Base-by-base conservation (phyloP, 2,329 filamentous ascomycete genomes). In the Colletotrichum tropicicola region DNA sequence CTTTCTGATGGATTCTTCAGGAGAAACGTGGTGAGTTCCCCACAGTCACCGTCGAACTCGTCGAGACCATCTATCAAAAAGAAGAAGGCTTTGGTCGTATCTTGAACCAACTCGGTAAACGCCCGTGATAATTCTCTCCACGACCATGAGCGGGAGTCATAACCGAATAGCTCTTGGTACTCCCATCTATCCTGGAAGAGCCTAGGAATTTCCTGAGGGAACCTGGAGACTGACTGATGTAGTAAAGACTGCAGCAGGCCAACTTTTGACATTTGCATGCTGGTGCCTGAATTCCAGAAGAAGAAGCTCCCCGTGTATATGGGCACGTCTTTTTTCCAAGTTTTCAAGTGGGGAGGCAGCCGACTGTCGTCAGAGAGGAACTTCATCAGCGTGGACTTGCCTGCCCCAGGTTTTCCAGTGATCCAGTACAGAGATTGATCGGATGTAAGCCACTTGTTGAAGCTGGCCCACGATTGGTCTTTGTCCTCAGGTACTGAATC, bases 371-470 rank as follows among this genome's bases (percentile, higher is more conserved):
- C 52, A 25, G 35, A 62, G 7, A 81, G 55, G 43, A 73, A 77
- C 37, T 78, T 80, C 75, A 82, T 78, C 13, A 81, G 63, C 0
- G 78, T 81, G 1, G 79, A 81, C 54, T 82, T 82, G 0, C 79
- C 80, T 0, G 77, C 76, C 10, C 79, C 79, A 0, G 78, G 70
- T 44, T 81, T 80, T 2, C 80, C 80, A 6, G 70, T 70, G 12
- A 81, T 72, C 72, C 76, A 77, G 64, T 72, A 79, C 1, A 73
- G 48, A 2, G 66, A 65, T 17, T 63, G 19, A 0, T 68, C 70
- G 0, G 45, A 39, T 17, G 58, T 28, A 0, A 78, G 72, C 76
- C 75, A 79, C 1, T 54, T 52, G 1, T 13, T 12, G 41, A 69
- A 70, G 21, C 21, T 48, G 15, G 13, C 19, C 44, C 44, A 21